A percentile compares a stretch with the other conserved stretches of the same genome.
phyloP scores from a whole-genome alignment of 768 basidiomycete genomes.

The Lactarius sanguifluus region DNA sequence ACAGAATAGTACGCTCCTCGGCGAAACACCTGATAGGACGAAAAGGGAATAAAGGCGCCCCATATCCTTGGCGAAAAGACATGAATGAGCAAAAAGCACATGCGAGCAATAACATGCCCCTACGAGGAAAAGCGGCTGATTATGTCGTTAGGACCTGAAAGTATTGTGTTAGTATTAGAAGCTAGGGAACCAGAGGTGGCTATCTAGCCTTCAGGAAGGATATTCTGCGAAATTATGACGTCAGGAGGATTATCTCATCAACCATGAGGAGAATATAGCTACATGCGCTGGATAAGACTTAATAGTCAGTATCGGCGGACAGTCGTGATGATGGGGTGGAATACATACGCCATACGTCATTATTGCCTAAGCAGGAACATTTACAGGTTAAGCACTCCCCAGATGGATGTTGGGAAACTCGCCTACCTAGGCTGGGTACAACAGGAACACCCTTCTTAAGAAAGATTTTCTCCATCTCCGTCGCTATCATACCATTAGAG shows the following conservation, averaged over 20 bases:
- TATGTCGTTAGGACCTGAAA: slow-evolving; percentile 62
- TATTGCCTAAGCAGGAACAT: slow-evolving; percentile 59
- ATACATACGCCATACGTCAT: slow-evolving; percentile 84
- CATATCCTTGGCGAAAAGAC: slow-evolving; percentile 56
- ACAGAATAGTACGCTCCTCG: slow-evolving; percentile 82
- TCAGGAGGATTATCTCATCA: slow-evolving; percentile 5
- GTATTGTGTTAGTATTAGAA: slow-evolving; percentile 11
- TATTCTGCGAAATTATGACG: slow-evolving; percentile 47
- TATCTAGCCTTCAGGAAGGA: slow-evolving; percentile 56
- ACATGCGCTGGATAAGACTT: slow-evolving; percentile 53
- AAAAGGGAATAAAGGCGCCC: slow-evolving; percentile 76
- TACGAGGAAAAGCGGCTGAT: slow-evolving; percentile 70
- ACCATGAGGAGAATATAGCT: slow-evolving; percentile 31
- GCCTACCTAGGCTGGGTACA: slow-evolving; percentile 83
- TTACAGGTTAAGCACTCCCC: background rate
- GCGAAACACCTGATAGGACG: slow-evolving; percentile 77
- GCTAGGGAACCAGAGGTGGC: background rate
- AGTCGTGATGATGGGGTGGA: slow-evolving; percentile 11
- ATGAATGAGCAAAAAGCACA: slow-evolving; percentile 3
- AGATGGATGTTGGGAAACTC: slow-evolving; percentile 31
- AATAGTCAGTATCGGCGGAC: slow-evolving; percentile 18
- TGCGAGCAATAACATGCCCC: slow-evolving; percentile 32
- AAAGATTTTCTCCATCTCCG: slow-evolving; percentile 75
- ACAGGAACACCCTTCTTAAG: slow-evolving; percentile 68
- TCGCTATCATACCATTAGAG: slow-evolving; percentile 64